A percentile compares a stretch with the other conserved stretches of the same genome.
Evolutionary conservation across 371 early-diverging fungal species (phyloP).

Genomic region (Nematocida parisii): DNA sequence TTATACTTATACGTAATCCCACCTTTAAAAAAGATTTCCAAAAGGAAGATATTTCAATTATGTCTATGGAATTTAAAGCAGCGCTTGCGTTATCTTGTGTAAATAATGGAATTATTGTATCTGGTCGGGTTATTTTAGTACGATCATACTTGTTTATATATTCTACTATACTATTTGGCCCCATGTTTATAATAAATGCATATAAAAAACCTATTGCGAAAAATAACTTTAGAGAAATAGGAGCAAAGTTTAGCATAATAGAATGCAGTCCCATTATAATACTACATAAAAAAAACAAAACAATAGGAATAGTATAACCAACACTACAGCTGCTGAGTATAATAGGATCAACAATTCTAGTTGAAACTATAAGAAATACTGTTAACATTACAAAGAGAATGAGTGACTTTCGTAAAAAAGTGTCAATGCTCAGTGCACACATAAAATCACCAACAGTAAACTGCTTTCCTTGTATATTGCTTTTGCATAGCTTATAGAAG

Average conservation of each 20-base stretch:
- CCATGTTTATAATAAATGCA: not conserved
- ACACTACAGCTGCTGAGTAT: not conserved
- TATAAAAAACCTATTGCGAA: not conserved
- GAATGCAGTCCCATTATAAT: not conserved
- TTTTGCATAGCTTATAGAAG: conserved; percentile 18
- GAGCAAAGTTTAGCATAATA: not conserved
- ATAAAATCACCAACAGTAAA: conserved; percentile 8
- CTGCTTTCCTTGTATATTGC: not conserved
- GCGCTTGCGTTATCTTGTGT: not conserved
- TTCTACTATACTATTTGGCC: too few relatives aligned
- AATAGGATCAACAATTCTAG: not conserved
- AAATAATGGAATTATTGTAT: not conserved
- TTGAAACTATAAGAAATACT: not conserved
- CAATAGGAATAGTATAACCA: not conserved
- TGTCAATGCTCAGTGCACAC: not conserved
- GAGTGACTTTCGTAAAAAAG: not conserved
- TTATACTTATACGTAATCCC: not conserved
- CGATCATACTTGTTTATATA: not conserved
- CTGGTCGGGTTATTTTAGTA: not conserved
- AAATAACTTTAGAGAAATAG: conserved; percentile 11
- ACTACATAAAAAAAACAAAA: not conserved
- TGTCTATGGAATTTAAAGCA: not conserved
- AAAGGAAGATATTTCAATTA: not conserved
- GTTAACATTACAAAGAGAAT: not conserved
- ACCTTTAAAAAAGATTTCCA: not conserved